phyloP scores from a whole-genome alignment of 2,329 filamentous ascomycete species.

The Mycosphaerella sp. region DNA sequence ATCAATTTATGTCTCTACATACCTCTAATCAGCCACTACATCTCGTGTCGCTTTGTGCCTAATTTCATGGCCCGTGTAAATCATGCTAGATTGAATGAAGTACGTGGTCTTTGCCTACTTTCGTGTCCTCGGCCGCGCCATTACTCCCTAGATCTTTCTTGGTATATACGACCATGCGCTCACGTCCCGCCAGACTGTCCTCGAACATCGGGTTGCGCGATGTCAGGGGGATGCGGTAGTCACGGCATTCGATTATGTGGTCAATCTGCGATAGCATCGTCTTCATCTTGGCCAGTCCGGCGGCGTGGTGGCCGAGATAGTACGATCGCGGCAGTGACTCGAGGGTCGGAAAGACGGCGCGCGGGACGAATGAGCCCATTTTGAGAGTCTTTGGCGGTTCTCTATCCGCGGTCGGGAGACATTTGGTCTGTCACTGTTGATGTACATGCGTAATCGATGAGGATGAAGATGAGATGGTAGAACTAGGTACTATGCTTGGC shows the following conservation, averaged over 20 bases:
- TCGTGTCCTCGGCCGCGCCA: conserved; percentile 30
- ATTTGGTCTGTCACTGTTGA: conserved; percentile 6
- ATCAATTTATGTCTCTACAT: conserved; percentile 45
- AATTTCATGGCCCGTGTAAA: too few relatives aligned
- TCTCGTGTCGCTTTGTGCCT: conserved; percentile 5
- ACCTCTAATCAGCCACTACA: conserved; percentile 14
- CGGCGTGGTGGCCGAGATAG: conserved; percentile 86
- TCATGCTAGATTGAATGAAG: too few relatives aligned
- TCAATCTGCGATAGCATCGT: conserved; percentile 72
- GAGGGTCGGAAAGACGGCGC: conserved; percentile 65
- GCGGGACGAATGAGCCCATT: conserved; percentile 60
- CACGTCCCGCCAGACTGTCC: conserved; percentile 61
- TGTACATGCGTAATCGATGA: neutral
- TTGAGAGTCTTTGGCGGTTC: neutral
- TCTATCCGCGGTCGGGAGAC: conserved; percentile 19
- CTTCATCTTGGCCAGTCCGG: conserved; percentile 77
- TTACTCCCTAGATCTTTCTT: conserved; percentile 66
- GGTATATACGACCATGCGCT: conserved; percentile 82
- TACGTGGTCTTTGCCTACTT: conserved; percentile 19
- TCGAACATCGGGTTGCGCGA: conserved; percentile 90
- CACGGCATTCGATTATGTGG: conserved; percentile 88
- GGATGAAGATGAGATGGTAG: neutral
- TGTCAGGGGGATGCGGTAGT: conserved; percentile 83
- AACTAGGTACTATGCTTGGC: neutral
- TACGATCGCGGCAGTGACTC: conserved; percentile 78